Conservation (phyloP, 768 basidiomycete genomes). For the Pisolithus marmoratus region DNA sequence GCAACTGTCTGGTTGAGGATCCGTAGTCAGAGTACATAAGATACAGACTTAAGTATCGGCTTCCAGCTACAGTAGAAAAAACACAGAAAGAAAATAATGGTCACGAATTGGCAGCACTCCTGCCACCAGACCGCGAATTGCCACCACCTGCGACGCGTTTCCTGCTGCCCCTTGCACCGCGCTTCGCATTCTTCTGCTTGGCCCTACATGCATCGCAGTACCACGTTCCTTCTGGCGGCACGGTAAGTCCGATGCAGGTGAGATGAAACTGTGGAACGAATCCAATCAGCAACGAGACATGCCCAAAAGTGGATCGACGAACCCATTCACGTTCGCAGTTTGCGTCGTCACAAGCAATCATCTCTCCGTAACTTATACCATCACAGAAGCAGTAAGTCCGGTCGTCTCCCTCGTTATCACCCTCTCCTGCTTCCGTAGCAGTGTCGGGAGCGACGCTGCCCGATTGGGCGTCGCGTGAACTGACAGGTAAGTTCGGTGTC, state of each 20-base stretch:
- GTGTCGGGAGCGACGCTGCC: conserved; percentile 32
- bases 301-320: conserved; percentile 23
- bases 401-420: conserved; percentile 54
- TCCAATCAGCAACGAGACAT: conserved; percentile 4
- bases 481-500: conserved; percentile 16
- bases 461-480: conserved; percentile 27
- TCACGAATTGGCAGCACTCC: conserved; percentile 24
- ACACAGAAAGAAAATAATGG: conserved; percentile 10
- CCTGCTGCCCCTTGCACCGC: conserved; percentile 47
- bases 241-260: conserved; percentile 61
- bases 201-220: conserved; percentile 63
- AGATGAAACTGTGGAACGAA: conserved; percentile 63
- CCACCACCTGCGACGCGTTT: conserved; percentile 38
- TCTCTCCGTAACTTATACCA: conserved; percentile 82
- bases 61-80: conserved; percentile 17
- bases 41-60: background rate
- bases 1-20: background rate
- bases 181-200: conserved; percentile 46
- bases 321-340: conserved; percentile 90
- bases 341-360: conserved; percentile 88
- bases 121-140: conserved; percentile 22
- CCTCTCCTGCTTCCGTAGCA: conserved; percentile 41
- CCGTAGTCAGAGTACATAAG: background rate
- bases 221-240: conserved; percentile 68
- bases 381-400: conserved; percentile 83